These are phyloP conservation scores for Phytophthora agathidicida DNA, from an alignment of 352 stramenopile genomes.

Conservation along the genomic window DNA sequence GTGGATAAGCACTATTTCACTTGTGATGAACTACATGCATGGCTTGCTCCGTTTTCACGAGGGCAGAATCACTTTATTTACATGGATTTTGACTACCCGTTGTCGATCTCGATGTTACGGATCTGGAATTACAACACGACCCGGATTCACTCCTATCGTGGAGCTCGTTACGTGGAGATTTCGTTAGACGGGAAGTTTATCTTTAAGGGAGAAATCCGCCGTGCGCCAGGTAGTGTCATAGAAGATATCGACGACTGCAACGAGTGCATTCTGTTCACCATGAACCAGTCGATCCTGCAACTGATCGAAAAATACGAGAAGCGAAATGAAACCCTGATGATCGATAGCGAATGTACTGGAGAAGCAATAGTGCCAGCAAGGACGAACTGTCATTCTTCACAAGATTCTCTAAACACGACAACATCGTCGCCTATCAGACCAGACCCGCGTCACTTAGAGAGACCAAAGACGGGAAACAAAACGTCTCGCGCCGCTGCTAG, in stretches of 20 bases:
- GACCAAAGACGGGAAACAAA: slow-evolving; percentile 64
- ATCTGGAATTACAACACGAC: slow-evolving; percentile 92
- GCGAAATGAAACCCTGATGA: slow-evolving; percentile 23
- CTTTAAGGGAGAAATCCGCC: slow-evolving; percentile 84
- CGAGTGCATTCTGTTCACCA: slow-evolving; percentile 89
- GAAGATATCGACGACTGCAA: slow-evolving; percentile 68
- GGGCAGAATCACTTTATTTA: slow-evolving; percentile 82
- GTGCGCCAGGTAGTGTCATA: slow-evolving; percentile 64
- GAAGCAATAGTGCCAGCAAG: neutral
- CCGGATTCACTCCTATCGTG: slow-evolving; percentile 76
- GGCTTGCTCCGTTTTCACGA: slow-evolving; percentile 86
- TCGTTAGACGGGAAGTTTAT: slow-evolving; percentile 63
- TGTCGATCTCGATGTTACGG: slow-evolving; percentile 85
- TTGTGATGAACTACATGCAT: slow-evolving; percentile 88
- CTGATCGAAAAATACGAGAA: slow-evolving; percentile 88
- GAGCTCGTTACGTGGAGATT: slow-evolving; percentile 68
- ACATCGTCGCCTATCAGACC: neutral
- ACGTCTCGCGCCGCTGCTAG: slow-evolving; percentile 31
- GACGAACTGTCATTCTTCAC: neutral
- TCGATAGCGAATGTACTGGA: neutral
- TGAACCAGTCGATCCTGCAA: slow-evolving; percentile 68
- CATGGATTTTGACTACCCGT: slow-evolving; percentile 75
- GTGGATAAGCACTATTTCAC: slow-evolving; percentile 90
- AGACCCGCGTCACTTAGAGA: slow-evolving; percentile 38
- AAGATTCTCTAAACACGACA: neutral